Percentiles rank a stretch among this genome's conserved stretches.
Evolutionary conservation across 305 asterid genomes (phyloP).

Genomic region (Fraxinus latifolia): DNA sequence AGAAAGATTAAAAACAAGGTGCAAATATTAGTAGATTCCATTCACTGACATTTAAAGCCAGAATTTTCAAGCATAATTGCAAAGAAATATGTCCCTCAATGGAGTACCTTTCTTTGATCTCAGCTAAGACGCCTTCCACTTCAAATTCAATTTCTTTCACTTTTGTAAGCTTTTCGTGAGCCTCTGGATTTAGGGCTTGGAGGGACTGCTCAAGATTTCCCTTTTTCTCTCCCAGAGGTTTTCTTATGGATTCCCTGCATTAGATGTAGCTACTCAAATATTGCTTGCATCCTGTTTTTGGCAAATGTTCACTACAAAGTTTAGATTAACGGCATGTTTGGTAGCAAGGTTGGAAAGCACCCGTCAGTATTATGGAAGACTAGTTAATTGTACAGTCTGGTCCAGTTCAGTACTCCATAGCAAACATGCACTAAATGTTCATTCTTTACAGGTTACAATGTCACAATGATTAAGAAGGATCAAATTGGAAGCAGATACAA

Average conservation of each 20-base stretch:
- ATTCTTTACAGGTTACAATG: not conserved
- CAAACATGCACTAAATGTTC: not conserved
- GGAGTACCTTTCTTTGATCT: conserved; percentile 51
- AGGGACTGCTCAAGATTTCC: conserved; percentile 40
- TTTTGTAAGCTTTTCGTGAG: conserved; percentile 39
- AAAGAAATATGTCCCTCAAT: conserved; percentile 19
- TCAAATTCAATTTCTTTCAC: conserved; percentile 43
- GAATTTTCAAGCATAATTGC: conserved; percentile 9
- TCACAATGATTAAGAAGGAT: not conserved
- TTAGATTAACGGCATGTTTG: not conserved
- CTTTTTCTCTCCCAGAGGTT: conserved; percentile 47
- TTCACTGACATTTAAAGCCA: conserved; percentile 2
- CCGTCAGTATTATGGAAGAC: not conserved
- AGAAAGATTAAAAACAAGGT: not conserved
- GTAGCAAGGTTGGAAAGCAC: not conserved
- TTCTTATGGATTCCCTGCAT: conserved; percentile 48
- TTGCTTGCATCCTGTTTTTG: conserved; percentile 2
- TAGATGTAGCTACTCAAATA: conserved; percentile 19
- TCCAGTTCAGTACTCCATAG: not conserved
- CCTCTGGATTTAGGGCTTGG: conserved; percentile 42
- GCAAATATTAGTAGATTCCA: not conserved
- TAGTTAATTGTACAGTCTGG: not conserved
- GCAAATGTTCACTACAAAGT: not conserved
- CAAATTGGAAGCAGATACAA: not conserved
- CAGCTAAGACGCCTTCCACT: conserved; percentile 38